Evolutionary conservation across 257 asterid species (phyloP), one percentile per base, ranked within the genome.

Genomic region (Fraxinus americana): DNA sequence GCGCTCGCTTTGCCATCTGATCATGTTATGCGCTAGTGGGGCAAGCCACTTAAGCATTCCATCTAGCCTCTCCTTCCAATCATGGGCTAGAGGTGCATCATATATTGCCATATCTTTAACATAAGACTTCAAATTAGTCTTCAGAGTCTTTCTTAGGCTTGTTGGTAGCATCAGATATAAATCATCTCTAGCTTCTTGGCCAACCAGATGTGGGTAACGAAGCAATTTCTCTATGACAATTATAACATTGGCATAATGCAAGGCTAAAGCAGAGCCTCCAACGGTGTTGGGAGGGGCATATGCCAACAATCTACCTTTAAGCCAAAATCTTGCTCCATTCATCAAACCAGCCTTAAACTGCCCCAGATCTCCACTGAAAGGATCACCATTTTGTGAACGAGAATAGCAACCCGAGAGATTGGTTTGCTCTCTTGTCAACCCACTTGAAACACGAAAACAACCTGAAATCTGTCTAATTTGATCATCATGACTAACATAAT

Each of bases 141-240:
- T 93, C 81, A 94, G 48, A 1, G 85, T 87, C 82, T 86, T 91
- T 36, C 94, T 87, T 50, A 96, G 84, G 94, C 91, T 93, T n/a
- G 87, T 82, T 0, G 99, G 99, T 81, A 93, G 88, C 99, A 96
- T 93, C 76, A 89, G 94, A 77, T 96, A 96, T 19, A 96, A 81
- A 78, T 96, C 99, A 23, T 94, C 97, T 76, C 98, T 83, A 6
- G 97, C 97, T 77, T 96, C 99, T 1, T 93, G 96, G 0, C 99
- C 98, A 5, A 96, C 91, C 73, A 96, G 80, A 85, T 96, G 97
- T 7, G 99, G 99, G 77, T 92, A 96, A 17, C 79, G 86, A 1
- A 93, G 95, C 43, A 96, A 81, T 75, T 96, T 93, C 87, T 93
- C 97, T 0, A 96, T 71, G 14, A 96, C 89, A 29, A 93, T 93